Conservation (phyloP, 768 basidiomycete genomes). For the Leccinum incarnatum region DNA sequence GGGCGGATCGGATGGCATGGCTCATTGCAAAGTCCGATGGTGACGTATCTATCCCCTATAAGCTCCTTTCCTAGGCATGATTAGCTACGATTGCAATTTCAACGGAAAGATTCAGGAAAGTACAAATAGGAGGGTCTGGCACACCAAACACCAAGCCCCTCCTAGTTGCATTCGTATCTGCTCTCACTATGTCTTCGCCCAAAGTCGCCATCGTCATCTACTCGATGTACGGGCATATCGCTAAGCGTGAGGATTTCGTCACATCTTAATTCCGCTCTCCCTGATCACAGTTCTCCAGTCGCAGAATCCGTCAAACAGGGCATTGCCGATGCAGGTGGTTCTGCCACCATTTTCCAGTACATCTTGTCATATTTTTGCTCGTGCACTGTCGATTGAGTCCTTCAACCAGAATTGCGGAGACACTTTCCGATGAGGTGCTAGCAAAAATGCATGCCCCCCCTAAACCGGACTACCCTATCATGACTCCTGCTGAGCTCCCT, state of each 20-base stretch:
- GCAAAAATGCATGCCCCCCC: conserved; percentile 66
- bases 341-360: conserved; percentile 54
- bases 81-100: background rate
- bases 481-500: conserved; percentile 52
- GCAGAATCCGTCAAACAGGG: conserved; percentile 52
- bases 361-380: conserved; percentile 14
- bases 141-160: background rate
- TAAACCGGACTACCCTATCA: conserved; percentile 69
- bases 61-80: conserved; percentile 1
- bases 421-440: conserved; percentile 67
- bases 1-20: background rate
- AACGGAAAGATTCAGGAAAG: background rate
- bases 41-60: conserved; percentile 11
- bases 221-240: conserved; percentile 72
- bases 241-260: conserved; percentile 45
- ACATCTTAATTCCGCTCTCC: background rate
- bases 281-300: conserved; percentile 40
- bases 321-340: conserved; percentile 47
- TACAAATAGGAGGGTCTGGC: conserved; percentile 14
- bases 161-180: background rate
- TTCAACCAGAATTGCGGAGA: conserved; percentile 67
- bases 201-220: conserved; percentile 72
- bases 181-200: conserved; percentile 44
- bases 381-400: background rate
- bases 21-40: background rate